phyloP scores from a whole-genome alignment of 1,284 basidiomycete genomes.

The Naganishia sp. region DNA sequence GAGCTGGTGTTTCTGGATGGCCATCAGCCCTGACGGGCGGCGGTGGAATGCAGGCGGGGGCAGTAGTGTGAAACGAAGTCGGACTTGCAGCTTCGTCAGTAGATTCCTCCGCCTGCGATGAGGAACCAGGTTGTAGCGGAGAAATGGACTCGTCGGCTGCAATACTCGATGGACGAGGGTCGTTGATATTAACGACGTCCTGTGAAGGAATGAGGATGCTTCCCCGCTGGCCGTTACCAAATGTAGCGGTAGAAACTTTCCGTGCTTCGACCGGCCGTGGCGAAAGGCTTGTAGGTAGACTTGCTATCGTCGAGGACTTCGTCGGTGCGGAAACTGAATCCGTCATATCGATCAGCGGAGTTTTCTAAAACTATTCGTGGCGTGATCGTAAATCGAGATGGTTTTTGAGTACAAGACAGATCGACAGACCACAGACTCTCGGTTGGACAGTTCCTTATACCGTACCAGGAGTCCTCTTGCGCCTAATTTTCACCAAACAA shows the following conservation, averaged over 20 bases:
- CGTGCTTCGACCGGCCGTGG: background rate
- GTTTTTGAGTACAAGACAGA: too few species aligned
- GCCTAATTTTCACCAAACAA: too few species aligned
- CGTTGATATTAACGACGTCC: too few species aligned
- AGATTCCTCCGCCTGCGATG: background rate
- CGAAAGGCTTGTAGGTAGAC: background rate
- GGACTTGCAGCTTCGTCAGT: background rate
- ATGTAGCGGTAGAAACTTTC: background rate
- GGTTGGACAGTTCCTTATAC: too few species aligned
- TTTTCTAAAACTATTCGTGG: background rate
- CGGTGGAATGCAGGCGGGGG: background rate
- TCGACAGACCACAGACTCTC: too few species aligned
- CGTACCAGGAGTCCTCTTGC: too few species aligned
- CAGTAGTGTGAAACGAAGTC: slow-evolving; percentile 19
- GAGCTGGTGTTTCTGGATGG: background rate
- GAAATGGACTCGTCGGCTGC: too few species aligned
- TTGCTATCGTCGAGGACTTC: background rate
- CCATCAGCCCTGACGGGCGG: background rate
- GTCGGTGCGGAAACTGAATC: background rate
- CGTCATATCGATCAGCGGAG: background rate
- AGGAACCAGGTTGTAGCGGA: too few species aligned
- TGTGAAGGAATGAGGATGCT: background rate
- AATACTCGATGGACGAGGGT: too few species aligned
- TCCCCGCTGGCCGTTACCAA: background rate
- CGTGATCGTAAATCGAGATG: background rate